Evolutionary conservation across 1,139 yeast species (phyloP).

Genomic region (Nadsonia starkeyi-henricii): DNA sequence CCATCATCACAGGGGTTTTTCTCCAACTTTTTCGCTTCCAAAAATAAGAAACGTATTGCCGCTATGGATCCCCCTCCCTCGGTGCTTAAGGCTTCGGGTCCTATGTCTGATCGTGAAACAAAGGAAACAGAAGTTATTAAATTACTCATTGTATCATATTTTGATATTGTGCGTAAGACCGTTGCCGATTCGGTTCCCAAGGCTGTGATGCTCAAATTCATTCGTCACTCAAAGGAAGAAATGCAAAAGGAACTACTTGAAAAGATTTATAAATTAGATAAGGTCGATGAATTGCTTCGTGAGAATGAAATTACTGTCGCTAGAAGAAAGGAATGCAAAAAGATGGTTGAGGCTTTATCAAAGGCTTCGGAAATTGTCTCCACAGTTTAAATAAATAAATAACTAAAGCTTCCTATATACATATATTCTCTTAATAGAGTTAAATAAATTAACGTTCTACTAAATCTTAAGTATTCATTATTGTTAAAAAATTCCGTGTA

Average conservation of each 20-base stretch:
- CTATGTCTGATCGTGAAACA: constrained; percentile 88
- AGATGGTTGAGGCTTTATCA: constrained; percentile 83
- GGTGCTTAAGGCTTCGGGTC: constrained; percentile 85
- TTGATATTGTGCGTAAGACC: constrained; percentile 83
- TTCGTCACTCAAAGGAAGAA: constrained; percentile 68
- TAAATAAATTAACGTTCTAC: too few relatives aligned
- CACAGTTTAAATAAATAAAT: constrained; percentile 36
- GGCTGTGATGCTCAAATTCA: constrained; percentile 86
- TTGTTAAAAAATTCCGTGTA: too few relatives aligned
- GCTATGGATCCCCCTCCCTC: constrained; percentile 97
- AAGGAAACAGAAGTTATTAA: constrained; percentile 96
- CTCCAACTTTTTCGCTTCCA: constrained; percentile 86
- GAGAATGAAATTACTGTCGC: constrained; percentile 89
- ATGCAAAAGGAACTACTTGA: constrained; percentile 84
- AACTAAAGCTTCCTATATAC: background rate
- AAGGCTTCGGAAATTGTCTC: constrained; percentile 89
- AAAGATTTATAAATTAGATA: constrained; percentile 67
- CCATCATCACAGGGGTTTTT: constrained; percentile 46
- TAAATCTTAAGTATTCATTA: too few relatives aligned
- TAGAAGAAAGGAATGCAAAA: constrained; percentile 86
- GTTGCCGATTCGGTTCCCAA: constrained; percentile 90
- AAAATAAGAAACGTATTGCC: constrained; percentile 86
- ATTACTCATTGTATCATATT: constrained; percentile 78
- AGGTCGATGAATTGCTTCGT: constrained; percentile 64
- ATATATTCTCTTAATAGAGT: too few relatives aligned